A percentile compares a stretch with the other conserved stretches of the same genome.
phyloP scores from a whole-genome alignment of 108 stramenopile species.

The Schizochytrium sp. region DNA sequence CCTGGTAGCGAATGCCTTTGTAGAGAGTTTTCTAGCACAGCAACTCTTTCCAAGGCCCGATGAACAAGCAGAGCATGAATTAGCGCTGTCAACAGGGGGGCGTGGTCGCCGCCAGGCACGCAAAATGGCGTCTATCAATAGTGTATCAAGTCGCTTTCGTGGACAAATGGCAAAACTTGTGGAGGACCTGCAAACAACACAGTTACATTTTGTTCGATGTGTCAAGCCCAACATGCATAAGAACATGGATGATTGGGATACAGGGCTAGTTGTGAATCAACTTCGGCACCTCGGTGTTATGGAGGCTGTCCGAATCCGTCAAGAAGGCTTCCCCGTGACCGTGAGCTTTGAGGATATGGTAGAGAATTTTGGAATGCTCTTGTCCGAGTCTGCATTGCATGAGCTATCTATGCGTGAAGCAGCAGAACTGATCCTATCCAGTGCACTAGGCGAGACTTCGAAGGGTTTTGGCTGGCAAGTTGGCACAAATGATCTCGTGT shows the following conservation, averaged over 20 bases:
- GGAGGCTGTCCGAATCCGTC: conserved; percentile 57
- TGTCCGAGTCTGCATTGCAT: neutral
- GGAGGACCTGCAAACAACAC: conserved; percentile 74
- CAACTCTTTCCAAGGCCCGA: neutral
- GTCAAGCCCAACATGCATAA: conserved; percentile 32
- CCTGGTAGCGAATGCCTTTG: neutral
- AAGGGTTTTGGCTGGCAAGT: conserved; percentile 21
- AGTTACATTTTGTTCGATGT: conserved; percentile 56
- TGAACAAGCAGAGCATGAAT: neutral
- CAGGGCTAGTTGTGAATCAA: conserved; percentile 24
- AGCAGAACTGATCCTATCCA: neutral
- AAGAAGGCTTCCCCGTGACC: conserved; percentile 50
- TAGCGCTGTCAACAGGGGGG: neutral
- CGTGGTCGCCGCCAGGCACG: neutral
- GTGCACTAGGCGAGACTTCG: neutral
- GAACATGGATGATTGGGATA: neutral
- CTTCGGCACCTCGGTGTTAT: conserved; percentile 14
- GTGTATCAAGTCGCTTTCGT: neutral
- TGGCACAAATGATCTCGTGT: neutral
- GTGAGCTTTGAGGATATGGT: neutral
- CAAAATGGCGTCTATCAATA: conserved; percentile 34
- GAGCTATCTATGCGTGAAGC: neutral
- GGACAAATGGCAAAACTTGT: conserved; percentile 72
- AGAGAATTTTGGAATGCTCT: neutral
- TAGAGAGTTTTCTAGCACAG: neutral